Conservation (phyloP, 164 flowering plant species). For the Cinnamomum chago region DNA sequence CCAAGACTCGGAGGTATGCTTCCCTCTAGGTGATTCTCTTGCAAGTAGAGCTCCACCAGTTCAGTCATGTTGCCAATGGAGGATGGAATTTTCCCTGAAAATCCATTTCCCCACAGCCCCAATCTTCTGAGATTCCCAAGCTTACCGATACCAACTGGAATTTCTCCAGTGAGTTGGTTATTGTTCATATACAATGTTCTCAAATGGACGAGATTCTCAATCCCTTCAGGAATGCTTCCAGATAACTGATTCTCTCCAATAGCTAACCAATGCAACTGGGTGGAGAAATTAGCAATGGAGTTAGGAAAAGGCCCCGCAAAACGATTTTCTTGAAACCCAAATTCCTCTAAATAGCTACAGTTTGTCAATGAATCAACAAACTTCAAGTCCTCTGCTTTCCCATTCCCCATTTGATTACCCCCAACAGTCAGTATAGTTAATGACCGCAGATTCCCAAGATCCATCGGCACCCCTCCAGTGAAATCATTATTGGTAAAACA, state of each 20-base stretch:
- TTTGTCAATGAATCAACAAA: slow-evolving; percentile 34
- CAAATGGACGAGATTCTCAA: slow-evolving; percentile 29
- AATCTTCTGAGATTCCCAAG: slow-evolving; percentile 22
- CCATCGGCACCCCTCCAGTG: slow-evolving; percentile 8
- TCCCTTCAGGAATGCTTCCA: slow-evolving; percentile 25
- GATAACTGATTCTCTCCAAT: neutral
- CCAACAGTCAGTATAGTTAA: neutral
- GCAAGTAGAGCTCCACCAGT: slow-evolving; percentile 1
- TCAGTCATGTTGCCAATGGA: slow-evolving; percentile 25
- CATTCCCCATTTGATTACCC: neutral
- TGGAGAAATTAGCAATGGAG: neutral
- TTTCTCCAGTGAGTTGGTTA: slow-evolving; percentile 23
- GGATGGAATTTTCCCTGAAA: slow-evolving; percentile 24
- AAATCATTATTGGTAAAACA: slow-evolving; percentile 29
- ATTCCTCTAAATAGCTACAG: slow-evolving; percentile 2
- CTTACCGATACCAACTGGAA: slow-evolving; percentile 26
- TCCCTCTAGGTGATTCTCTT: slow-evolving; percentile 2
- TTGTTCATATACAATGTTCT: neutral
- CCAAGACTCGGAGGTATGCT: slow-evolving; percentile 1
- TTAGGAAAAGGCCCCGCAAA: neutral
- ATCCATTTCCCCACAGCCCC: slow-evolving; percentile 13
- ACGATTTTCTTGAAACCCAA: neutral
- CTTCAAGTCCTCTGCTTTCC: slow-evolving; percentile 15
- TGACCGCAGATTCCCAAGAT: neutral
- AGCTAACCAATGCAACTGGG: neutral